phyloP scores from a whole-genome alignment of 2,329 filamentous ascomycete genomes.

The Botrytis deweyae region DNA sequence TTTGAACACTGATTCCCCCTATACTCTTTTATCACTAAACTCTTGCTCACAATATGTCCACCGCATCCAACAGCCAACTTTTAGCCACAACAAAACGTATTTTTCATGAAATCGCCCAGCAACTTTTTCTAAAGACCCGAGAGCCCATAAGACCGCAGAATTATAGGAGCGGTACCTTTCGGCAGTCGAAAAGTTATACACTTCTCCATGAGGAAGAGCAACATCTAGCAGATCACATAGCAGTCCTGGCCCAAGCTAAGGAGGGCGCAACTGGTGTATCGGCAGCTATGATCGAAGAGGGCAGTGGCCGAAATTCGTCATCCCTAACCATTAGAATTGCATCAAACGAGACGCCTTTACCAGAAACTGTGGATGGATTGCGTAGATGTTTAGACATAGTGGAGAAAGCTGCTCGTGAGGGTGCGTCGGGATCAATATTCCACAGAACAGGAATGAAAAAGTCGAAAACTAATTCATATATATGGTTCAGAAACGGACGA shows the following conservation, averaged over 20 bases:
- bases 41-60: not conserved
- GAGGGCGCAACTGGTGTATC: conserved; percentile 24
- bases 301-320: not conserved
- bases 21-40: not conserved
- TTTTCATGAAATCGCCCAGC: not conserved
- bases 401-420: not conserved
- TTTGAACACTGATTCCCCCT: not conserved
- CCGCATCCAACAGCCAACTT: not conserved
- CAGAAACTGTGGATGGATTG: conserved; percentile 8
- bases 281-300: conserved; percentile 30
- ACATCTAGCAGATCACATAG: conserved; percentile 22
- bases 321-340: conserved; percentile 29
- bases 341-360: conserved; percentile 26
- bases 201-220: conserved; percentile 27
- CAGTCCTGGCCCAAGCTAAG: conserved; percentile 29
- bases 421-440: conserved; percentile 2
- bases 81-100: not conserved
- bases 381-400: conserved; percentile 1
- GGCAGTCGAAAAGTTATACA: not conserved
- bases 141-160: not conserved
- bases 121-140: not conserved
- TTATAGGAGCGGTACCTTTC: not conserved
- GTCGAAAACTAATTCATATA: not conserved
- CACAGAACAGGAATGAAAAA: too few species aligned
- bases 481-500: too few species aligned